phyloP scores from a whole-genome alignment of 257 asterid genomes.

The Solanum appendiculatum region DNA sequence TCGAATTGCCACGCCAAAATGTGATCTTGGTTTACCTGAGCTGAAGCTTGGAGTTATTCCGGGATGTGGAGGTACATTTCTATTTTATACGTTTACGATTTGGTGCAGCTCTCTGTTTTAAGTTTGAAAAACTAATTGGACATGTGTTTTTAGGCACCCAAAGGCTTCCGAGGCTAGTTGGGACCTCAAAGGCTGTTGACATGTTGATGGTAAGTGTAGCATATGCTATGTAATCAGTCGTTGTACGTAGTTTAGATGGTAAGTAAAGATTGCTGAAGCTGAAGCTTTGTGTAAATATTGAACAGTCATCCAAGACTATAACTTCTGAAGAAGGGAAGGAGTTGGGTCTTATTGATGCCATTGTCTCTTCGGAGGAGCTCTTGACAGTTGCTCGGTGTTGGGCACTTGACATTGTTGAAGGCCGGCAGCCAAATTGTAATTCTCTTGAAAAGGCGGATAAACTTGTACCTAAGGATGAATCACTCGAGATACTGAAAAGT shows the following conservation, averaged over 20 bases:
- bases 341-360: constrained; percentile 35
- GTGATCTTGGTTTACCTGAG: constrained; percentile 48
- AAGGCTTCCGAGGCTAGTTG: constrained; percentile 59
- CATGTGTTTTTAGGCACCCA: too few relatives aligned
- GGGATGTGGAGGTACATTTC: constrained; percentile 63
- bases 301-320: constrained; percentile 53
- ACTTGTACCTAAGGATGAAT: too few relatives aligned
- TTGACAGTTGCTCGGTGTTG: constrained; percentile 32
- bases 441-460: constrained; percentile 43
- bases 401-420: constrained; percentile 40
- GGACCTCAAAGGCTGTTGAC: constrained; percentile 43
- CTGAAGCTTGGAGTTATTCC: constrained; percentile 52
- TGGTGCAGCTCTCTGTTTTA: too few relatives aligned
- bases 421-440: too few relatives aligned
- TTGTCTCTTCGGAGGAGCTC: constrained; percentile 33
- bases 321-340: constrained; percentile 33
- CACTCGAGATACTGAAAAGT: too few relatives aligned
- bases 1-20: constrained; percentile 37
- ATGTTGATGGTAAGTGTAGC: constrained; percentile 44
- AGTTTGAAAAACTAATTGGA: too few relatives aligned
- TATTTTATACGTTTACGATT: too few relatives aligned
- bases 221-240: constrained; percentile 7
- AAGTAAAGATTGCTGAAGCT: too few relatives aligned
- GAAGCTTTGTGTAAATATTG: too few relatives aligned
- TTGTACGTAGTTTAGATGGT: too few relatives aligned